phyloP scores from a whole-genome alignment of 495 filamentous ascomycete species.

The Aspergillus nanangensis region DNA sequence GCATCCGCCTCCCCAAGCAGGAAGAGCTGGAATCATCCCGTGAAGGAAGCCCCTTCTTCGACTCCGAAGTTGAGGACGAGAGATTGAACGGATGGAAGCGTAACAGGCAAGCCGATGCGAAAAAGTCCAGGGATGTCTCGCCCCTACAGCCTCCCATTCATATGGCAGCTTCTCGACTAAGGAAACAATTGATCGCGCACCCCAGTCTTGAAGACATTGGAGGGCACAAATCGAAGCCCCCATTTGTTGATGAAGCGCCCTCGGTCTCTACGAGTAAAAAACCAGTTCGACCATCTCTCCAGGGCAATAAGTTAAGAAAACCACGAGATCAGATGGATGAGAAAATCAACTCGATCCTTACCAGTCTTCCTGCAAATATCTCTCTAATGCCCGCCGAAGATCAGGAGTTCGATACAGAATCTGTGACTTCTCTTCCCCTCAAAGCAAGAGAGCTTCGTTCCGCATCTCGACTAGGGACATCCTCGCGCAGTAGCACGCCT shows the following conservation, averaged over 20 bases:
- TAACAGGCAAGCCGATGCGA: constrained; percentile 10
- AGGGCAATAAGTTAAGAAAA: constrained; percentile 30
- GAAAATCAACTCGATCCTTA: constrained; percentile 80
- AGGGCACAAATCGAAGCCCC: constrained; percentile 18
- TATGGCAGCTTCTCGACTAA: constrained; percentile 22
- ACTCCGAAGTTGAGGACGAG: neutral
- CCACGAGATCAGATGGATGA: constrained; percentile 70
- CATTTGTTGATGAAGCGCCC: neutral
- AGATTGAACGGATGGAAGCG: constrained; percentile 3
- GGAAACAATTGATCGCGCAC: constrained; percentile 30
- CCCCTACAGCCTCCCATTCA: constrained; percentile 17
- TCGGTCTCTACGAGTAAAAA: constrained; percentile 6
- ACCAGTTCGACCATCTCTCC: constrained; percentile 28
- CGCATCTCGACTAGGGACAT: constrained; percentile 30
- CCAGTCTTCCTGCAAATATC: constrained; percentile 74
- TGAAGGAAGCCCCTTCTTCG: neutral
- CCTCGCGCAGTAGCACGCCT: constrained; percentile 44
- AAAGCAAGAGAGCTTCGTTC: constrained; percentile 29
- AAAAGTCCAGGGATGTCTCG: constrained; percentile 12
- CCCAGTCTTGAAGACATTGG: constrained; percentile 38
- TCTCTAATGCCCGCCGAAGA: constrained; percentile 54
- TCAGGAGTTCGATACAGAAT: constrained; percentile 28
- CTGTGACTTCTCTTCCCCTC: constrained; percentile 35
- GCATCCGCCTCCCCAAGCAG: constrained; percentile 1
- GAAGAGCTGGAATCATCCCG: neutral